Base-by-base conservation (phyloP, 2,329 filamentous ascomycete genomes). In the Decorospora gaudefroyi region DNA sequence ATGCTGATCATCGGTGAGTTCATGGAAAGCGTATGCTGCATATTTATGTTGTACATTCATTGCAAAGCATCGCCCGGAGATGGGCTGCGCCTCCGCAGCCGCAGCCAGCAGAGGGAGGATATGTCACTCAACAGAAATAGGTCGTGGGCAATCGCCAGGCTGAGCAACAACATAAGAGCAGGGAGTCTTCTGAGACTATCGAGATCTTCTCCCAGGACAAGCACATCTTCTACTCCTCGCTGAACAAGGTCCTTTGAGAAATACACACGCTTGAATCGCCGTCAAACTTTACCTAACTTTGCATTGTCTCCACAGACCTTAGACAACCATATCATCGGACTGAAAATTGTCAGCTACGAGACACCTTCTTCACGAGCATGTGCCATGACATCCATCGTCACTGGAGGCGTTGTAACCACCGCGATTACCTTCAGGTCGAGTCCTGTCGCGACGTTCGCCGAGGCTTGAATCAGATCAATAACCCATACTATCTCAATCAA, bases 361-460 rank as follows among this genome's bases (percentile, higher is more conserved):
- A n/a, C n/a, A n/a, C n/a, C n/a, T n/a, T n/a, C n/a, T n/a, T n/a
- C 11, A 18, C 4, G 12, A 3, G 3, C 25, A 43, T 42, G 42
- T 49, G 41, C 16, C 27, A 23, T 9, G 49, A 52, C 16, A 40
- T 33, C n/a, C 17, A 49, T 11, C 28, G 15, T 8, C 31, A 42
- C n/a, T 52, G 38, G 30, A 21, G 23, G 12, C 26, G 13, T 10
- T 52, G 46, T n/a, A 22, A 23, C 22, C 46, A 52, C 27, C 17
- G 16, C n/a, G 21, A 49, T 4, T 43, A 50, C 38, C 29, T 37
- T 15, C 39, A 43, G 8, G 38, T 22, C 33, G 17, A 12, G 6
- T 33, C 27, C 1, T 46, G 46, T 9, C 29, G 25, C 12, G 22
- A 47, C 13, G 23, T 46, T 2, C 36, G 27, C n/a, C 33, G 16